phyloP scores from a whole-genome alignment of 352 stramenopile species.

The Lagenidium sp. region DNA sequence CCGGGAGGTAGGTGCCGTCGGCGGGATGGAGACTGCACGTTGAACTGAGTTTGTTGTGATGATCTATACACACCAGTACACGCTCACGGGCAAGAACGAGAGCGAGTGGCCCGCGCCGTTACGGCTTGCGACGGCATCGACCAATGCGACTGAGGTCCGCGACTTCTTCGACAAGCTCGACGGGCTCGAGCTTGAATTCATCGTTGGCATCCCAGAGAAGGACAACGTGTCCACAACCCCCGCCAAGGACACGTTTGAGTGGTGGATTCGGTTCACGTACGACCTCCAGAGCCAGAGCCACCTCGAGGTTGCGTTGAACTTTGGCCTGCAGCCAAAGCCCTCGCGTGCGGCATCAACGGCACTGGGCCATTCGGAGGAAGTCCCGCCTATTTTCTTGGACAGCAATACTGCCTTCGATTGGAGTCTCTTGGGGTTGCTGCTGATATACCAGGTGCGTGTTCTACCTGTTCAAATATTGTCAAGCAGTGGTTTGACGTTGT shows the following conservation, averaged over 20 bases:
- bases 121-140: slow-evolving; percentile 14
- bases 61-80: too few species aligned
- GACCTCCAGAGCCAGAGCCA: slow-evolving; percentile 64
- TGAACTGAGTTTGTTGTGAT: slow-evolving; percentile 3
- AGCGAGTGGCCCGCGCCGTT: slow-evolving; percentile 47
- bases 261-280: slow-evolving; percentile 55
- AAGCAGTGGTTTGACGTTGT: too few species aligned
- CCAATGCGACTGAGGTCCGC: slow-evolving; percentile 25
- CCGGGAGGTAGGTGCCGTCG: neutral
- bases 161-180: slow-evolving; percentile 60
- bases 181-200: slow-evolving; percentile 46
- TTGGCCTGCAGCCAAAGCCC: slow-evolving; percentile 19
- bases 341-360: too few species aligned
- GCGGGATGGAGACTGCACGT: slow-evolving; percentile 8
- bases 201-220: slow-evolving; percentile 38
- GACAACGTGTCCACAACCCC: neutral
- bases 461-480: too few species aligned
- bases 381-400: slow-evolving; percentile 42
- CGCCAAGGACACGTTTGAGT: slow-evolving; percentile 30
- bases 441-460: slow-evolving; percentile 33
- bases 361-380: slow-evolving; percentile 3
- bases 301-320: slow-evolving; percentile 54
- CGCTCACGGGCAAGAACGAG: slow-evolving; percentile 25
- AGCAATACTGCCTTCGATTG: slow-evolving; percentile 31
- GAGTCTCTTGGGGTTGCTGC: slow-evolving; percentile 28